A percentile compares a stretch with the other conserved stretches of the same genome.
These are phyloP conservation scores for Claviceps sp. DNA, from an alignment of 2,329 filamentous ascomycete genomes.

Conservation along the genomic window DNA sequence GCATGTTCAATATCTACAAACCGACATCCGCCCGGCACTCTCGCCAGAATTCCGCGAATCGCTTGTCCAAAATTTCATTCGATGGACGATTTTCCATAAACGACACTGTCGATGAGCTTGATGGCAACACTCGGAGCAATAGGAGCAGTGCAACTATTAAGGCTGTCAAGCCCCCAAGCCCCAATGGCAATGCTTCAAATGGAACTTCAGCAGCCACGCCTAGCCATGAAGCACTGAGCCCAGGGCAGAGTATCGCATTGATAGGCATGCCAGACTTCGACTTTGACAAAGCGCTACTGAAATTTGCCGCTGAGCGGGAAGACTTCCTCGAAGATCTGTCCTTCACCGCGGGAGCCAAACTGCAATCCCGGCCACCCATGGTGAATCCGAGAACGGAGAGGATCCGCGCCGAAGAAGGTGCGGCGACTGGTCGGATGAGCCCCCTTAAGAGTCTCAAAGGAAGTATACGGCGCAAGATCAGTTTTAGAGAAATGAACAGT, in stretches of 20 bases:
- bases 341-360: constrained; percentile 71
- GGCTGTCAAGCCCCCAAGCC: constrained; percentile 20
- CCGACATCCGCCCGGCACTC: constrained; percentile 38
- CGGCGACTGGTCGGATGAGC: constrained; percentile 37
- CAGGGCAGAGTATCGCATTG: background rate
- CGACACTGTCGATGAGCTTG: constrained; percentile 42
- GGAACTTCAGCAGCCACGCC: constrained; percentile 14
- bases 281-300: constrained; percentile 83
- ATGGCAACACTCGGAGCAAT: constrained; percentile 47
- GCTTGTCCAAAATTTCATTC: constrained; percentile 40
- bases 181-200: constrained; percentile 13
- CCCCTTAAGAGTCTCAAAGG: constrained; percentile 54
- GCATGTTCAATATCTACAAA: constrained; percentile 17
- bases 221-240: background rate
- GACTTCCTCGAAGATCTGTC: constrained; percentile 85
- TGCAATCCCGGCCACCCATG: constrained; percentile 55
- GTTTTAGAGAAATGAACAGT: constrained; percentile 90
- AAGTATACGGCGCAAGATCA: constrained; percentile 84
- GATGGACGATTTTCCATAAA: constrained; percentile 38
- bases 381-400: constrained; percentile 70
- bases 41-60: constrained; percentile 45
- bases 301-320: constrained; percentile 92
- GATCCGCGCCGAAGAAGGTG: constrained; percentile 60
- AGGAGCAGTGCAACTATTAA: constrained; percentile 53
- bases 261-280: constrained; percentile 54